Evolutionary conservation across 2,329 filamentous ascomycete species (phyloP), one percentile per base, ranked within the genome.

Genomic region (Penicillium aurantiogriseum): DNA sequence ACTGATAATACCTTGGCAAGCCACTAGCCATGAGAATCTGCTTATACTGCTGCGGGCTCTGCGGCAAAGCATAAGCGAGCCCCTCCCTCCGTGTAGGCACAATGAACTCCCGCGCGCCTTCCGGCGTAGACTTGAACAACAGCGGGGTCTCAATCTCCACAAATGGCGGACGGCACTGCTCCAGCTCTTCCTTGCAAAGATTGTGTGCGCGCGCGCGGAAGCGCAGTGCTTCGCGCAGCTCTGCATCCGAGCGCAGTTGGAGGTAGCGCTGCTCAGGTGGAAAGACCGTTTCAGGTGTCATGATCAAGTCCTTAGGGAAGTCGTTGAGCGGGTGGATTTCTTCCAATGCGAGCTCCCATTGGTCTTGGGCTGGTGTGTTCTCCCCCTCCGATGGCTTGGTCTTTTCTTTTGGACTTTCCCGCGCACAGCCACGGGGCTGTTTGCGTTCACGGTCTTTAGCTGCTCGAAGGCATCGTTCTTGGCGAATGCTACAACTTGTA

Each of bases 31-130:
- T 97, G 42, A 99, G 83, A 2, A 97, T 90, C 77, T 99, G 94
- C 77, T 99, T 99, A 72, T 97, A 99, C 74, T 99, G 94, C 73
- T 99, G 94, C 0, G 94, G 94, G 63, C 93, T 97, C 73, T 99
- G 95, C 0, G 92, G 92, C 21, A 99, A 79, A 9, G 94, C 94
- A 74, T 97, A 99, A 4, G 91, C 92, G 59, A 87, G 79, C 0
- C 91, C 91, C 1, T 81, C 82, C 36, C 82, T 84, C 29, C 94
- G 82, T 0, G 92, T 96, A 0, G 94, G 94, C 5, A 99, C 93
- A 6, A 99, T 75, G 61, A 99, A 99, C 72, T 99, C 94, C 48
- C 93, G 83, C 1, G 94, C 95, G 0, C 94, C 94, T 77, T 99
- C 94, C 0, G 94, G 91, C 0, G 94, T 99, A 0, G 94, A 97